Base-by-base conservation (phyloP, 1,139 yeast genomes). In the Chernovozyma aurita region DNA sequence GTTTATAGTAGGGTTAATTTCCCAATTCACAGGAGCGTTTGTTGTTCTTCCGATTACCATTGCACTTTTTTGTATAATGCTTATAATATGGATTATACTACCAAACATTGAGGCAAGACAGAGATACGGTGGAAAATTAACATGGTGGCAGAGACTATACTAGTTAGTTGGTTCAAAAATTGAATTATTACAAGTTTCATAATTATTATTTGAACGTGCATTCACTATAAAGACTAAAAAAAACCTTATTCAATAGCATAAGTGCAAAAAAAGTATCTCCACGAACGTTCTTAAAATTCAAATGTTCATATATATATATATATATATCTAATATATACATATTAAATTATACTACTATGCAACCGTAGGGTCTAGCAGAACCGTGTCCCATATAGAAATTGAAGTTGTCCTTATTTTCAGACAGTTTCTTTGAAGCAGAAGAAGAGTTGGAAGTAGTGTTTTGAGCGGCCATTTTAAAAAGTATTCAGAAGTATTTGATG, bases 21-120 rank as follows among this genome's bases (percentile, higher is more conserved):
- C 79, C n/a, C 73, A 76, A 47, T 57, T 47, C 35, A 59, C 56
- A 2, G 81, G 81, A 1, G 65, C 82, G 0, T 77, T 46, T 49
- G 76, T 76, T n/a, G 71, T 77, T 16, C 65, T 77, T 55, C 83
- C 83, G 0, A 59, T 70, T 12, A 66, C 73, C 39, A 55, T 77
- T 21, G 65, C 57, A 0, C 59, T 74, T 34, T 63, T 68, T 34
- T 38, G 55, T 0, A 35, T 55, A 2, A 68, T 75, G 63, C 33
- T 68, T 15, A 29, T 53, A 1, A 49, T 65, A 21, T 77, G 82
- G 82, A 35, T 69, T 6, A 39, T 53, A 18, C 54, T 76, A 30
- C 82, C 82, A 11, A 65, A 67, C 35, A 48, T 53, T 17, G 63
- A 59, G 38, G 42, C 48, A 30, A 41, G 44, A 28, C 36, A 36